Evolutionary conservation across 2,329 filamentous ascomycete genomes (phyloP).

Genomic region (Aspergillus cejpii): DNA sequence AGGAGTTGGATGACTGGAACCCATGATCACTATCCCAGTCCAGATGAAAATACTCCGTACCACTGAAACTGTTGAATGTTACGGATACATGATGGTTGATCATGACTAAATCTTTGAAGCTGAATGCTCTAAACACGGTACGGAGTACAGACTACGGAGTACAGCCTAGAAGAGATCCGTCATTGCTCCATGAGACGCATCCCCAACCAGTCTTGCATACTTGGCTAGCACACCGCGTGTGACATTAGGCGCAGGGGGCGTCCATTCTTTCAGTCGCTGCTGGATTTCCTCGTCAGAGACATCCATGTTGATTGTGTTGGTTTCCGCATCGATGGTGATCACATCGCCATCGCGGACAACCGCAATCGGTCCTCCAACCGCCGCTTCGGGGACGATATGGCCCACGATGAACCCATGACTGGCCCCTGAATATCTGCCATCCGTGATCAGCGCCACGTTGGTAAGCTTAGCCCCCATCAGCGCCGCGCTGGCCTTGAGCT

Average conservation of each 20-base stretch:
- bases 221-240: slow-evolving; percentile 82
- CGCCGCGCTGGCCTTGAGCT: slow-evolving; percentile 77
- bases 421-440: slow-evolving; percentile 82
- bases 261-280: slow-evolving; percentile 60
- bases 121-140: background rate
- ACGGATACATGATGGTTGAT: no score
- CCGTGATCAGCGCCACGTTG: slow-evolving; percentile 86
- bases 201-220: slow-evolving; percentile 79
- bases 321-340: slow-evolving; percentile 79
- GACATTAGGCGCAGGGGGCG: slow-evolving; percentile 62
- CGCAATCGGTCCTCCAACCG: slow-evolving; percentile 79
- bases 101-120: no score
- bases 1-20: background rate
- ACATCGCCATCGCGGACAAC: slow-evolving; percentile 72
- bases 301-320: slow-evolving; percentile 65
- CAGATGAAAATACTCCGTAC: background rate
- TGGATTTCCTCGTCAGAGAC: slow-evolving; percentile 65
- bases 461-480: slow-evolving; percentile 87
- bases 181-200: slow-evolving; percentile 86
- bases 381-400: slow-evolving; percentile 86
- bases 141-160: background rate
- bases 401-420: slow-evolving; percentile 91
- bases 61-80: background rate
- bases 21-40: background rate
- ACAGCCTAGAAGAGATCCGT: slow-evolving; percentile 69